Conservation (phyloP, 352 stramenopile genomes). For the Blastocystis hominis region DNA sequence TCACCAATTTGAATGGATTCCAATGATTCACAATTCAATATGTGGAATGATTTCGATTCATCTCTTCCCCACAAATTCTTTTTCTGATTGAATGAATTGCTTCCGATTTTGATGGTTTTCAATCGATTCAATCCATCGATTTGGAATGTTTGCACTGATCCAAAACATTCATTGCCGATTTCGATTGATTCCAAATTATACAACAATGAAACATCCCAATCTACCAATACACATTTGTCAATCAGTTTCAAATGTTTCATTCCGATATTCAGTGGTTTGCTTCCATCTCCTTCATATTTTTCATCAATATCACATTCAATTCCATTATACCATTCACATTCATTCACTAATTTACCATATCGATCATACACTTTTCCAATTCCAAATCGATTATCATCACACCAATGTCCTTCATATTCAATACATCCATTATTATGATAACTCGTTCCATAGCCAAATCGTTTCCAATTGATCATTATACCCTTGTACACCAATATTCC, state of each 20-base stretch:
- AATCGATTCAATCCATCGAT: background rate
- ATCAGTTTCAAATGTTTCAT: too few relatives aligned
- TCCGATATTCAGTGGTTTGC: too few relatives aligned
- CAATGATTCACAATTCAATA: background rate
- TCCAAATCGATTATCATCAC: background rate
- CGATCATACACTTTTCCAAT: background rate
- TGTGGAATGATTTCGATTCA: background rate
- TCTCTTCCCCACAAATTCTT: background rate
- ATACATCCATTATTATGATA: too few relatives aligned
- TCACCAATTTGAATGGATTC: background rate
- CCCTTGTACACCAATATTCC: too few relatives aligned
- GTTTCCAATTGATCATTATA: too few relatives aligned
- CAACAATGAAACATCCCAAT: background rate
- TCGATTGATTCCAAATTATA: background rate
- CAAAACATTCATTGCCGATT: background rate
- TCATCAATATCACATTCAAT: too few relatives aligned
- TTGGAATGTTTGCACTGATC: background rate
- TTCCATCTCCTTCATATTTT: too few relatives aligned
- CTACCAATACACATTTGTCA: background rate
- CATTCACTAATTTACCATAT: too few relatives aligned
- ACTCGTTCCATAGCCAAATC: too few relatives aligned
- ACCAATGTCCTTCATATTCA: background rate
- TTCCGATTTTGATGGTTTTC: background rate
- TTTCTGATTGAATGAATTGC: background rate
- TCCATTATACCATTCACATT: too few relatives aligned